Evolutionary conservation across 345 rosid genomes (phyloP).

Genomic region (Rhizophora apiculata): DNA sequence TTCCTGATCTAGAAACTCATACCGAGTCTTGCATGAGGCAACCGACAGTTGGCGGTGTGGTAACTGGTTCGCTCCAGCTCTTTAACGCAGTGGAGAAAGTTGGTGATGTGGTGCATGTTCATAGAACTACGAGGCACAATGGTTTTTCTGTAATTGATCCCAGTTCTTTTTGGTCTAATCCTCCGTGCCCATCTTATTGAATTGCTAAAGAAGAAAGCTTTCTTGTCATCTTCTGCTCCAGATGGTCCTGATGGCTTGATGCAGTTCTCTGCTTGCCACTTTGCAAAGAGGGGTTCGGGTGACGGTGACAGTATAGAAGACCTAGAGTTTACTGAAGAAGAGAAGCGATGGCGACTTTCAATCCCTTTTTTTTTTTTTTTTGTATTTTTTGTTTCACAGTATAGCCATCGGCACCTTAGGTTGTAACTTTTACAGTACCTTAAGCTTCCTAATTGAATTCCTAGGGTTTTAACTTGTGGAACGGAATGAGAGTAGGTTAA

Average conservation of each 20-base stretch:
- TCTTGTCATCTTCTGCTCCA: slow-evolving; percentile 44
- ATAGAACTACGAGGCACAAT: slow-evolving; percentile 63
- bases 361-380: no score
- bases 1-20: slow-evolving; percentile 77
- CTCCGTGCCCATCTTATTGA: slow-evolving; percentile 76
- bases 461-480: no score
- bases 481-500: no score
- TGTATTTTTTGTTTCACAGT: no score
- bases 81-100: slow-evolving; percentile 75
- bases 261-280: slow-evolving; percentile 56
- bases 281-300: slow-evolving; percentile 78
- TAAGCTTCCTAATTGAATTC: no score
- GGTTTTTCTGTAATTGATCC: slow-evolving; percentile 84
- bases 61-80: slow-evolving; percentile 73
- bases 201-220: slow-evolving; percentile 63
- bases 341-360: slow-evolving; percentile 68
- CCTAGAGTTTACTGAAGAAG: slow-evolving; percentile 61
- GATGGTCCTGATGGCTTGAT: slow-evolving; percentile 33
- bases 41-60: slow-evolving; percentile 70
- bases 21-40: slow-evolving; percentile 95
- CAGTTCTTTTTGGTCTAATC: slow-evolving; percentile 68
- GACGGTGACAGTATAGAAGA: slow-evolving; percentile 59
- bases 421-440: no score
- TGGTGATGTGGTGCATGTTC: slow-evolving; percentile 66
- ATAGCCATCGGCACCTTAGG: no score